Conservation (phyloP, 768 basidiomycete genomes). For the Termitomyces sp. region DNA sequence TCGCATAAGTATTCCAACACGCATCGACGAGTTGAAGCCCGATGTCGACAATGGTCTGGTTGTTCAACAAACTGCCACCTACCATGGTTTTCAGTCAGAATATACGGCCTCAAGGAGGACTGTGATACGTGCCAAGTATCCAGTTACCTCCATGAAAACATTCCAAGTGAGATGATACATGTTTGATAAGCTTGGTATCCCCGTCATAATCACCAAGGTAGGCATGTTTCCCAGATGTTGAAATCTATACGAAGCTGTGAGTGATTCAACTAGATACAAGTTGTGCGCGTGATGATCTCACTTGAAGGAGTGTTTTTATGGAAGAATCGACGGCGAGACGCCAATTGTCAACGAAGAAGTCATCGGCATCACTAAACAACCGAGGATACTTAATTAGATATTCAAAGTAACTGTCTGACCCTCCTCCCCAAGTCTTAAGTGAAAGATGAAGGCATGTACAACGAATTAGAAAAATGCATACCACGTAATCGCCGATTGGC, state of each 20-base stretch:
- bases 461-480: slow-evolving; percentile 12
- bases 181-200: slow-evolving; percentile 32
- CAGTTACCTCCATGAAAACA: slow-evolving; percentile 78
- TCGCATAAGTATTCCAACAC: slow-evolving; percentile 78
- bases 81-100: slow-evolving; percentile 8
- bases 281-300: slow-evolving; percentile 19
- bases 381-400: slow-evolving; percentile 72
- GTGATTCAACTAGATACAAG: background rate
- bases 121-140: slow-evolving; percentile 44
- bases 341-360: slow-evolving; percentile 64
- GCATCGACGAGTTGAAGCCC: slow-evolving; percentile 62
- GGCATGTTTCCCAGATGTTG: slow-evolving; percentile 54
- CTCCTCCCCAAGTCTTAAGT: slow-evolving; percentile 55
- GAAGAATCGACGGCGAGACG: slow-evolving; percentile 66
- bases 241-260: slow-evolving; percentile 34
- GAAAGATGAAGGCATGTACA: slow-evolving; percentile 6
- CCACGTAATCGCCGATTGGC: slow-evolving; percentile 47
- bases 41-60: slow-evolving; percentile 60
- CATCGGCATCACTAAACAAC: slow-evolving; percentile 56
- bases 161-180: slow-evolving; percentile 67
- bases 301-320: slow-evolving; percentile 52
- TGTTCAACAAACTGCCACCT: slow-evolving; percentile 67
- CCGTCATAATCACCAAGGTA: slow-evolving; percentile 64
- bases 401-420: slow-evolving; percentile 74
- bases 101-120: slow-evolving; percentile 52